Evolutionary conservation across 495 filamentous ascomycete species (phyloP).

Genomic region (Tirmania nivea): DNA sequence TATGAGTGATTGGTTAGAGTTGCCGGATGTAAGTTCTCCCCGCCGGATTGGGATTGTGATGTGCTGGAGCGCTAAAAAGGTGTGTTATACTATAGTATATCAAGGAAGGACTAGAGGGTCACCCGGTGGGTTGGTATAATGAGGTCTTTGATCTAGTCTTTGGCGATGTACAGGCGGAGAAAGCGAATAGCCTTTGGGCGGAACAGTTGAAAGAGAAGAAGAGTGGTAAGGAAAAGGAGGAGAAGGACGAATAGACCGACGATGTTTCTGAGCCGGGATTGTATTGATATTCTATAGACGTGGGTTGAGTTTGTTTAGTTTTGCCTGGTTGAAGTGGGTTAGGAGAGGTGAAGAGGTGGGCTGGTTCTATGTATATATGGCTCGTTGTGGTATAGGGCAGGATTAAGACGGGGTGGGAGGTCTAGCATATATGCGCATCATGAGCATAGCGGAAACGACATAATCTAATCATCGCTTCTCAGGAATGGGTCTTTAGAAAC

Average conservation of each 20-base stretch:
- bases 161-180: slow-evolving; percentile 48
- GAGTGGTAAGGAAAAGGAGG: slow-evolving; percentile 18
- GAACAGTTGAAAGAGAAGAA: slow-evolving; percentile 41
- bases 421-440: too few relatives aligned
- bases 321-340: too few relatives aligned
- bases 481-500: too few relatives aligned
- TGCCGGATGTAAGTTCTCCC: slow-evolving; percentile 62
- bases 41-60: neutral
- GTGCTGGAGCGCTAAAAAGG: slow-evolving; percentile 10
- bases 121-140: slow-evolving; percentile 75
- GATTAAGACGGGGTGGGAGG: too few relatives aligned
- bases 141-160: slow-evolving; percentile 90
- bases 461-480: too few relatives aligned
- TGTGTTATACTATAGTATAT: slow-evolving; percentile 73
- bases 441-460: too few relatives aligned
- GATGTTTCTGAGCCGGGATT: too few relatives aligned
- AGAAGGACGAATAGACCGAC: neutral
- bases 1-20: slow-evolving; percentile 86
- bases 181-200: slow-evolving; percentile 52
- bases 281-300: too few relatives aligned
- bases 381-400: too few relatives aligned
- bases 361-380: too few relatives aligned
- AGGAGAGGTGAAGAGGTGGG: too few relatives aligned
- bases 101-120: slow-evolving; percentile 81
- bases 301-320: too few relatives aligned